phyloP scores from a whole-genome alignment of 352 stramenopile species.

The Pythium rishiriense region DNA sequence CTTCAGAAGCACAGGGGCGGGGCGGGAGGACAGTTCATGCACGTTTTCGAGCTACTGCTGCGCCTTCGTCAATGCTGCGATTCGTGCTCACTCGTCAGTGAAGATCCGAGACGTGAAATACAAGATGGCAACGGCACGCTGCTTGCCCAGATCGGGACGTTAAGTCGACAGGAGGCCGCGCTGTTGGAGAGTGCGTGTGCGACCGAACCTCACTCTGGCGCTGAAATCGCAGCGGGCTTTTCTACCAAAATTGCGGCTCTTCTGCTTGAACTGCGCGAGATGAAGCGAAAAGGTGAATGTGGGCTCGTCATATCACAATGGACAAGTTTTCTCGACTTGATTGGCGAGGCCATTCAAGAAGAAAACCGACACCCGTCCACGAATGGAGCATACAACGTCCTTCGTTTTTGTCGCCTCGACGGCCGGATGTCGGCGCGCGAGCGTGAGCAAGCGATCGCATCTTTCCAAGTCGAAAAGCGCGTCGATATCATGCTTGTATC shows the following conservation, averaged over 20 bases:
- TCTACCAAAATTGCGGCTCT: slow-evolving; percentile 71
- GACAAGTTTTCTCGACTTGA: slow-evolving; percentile 83
- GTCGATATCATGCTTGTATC: slow-evolving; percentile 88
- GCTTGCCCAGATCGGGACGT: slow-evolving; percentile 26
- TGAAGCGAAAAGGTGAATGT: slow-evolving; percentile 50
- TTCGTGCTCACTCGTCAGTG: slow-evolving; percentile 59
- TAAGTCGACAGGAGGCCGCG: slow-evolving; percentile 18
- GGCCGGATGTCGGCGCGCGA: slow-evolving; percentile 60
- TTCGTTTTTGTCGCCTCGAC: slow-evolving; percentile 46
- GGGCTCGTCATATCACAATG: slow-evolving; percentile 89
- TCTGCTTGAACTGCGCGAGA: slow-evolving; percentile 47
- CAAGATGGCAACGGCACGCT: slow-evolving; percentile 27
- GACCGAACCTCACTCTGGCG: not conserved
- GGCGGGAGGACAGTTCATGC: slow-evolving; percentile 69
- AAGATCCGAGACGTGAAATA: slow-evolving; percentile 47
- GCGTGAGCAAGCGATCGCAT: slow-evolving; percentile 60
- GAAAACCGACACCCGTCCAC: slow-evolving; percentile 38
- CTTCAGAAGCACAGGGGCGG: slow-evolving; percentile 35
- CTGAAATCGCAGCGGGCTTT: not conserved
- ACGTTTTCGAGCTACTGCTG: slow-evolving; percentile 89
- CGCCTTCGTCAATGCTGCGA: slow-evolving; percentile 87
- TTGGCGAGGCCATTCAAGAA: slow-evolving; percentile 35
- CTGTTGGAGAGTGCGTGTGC: slow-evolving; percentile 38
- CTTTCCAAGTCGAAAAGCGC: slow-evolving; percentile 55
- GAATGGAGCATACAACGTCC: slow-evolving; percentile 1